These are phyloP conservation scores for Noccaea bulbosa DNA, from an alignment of 345 rosid genomes.

Conservation along the genomic window DNA sequence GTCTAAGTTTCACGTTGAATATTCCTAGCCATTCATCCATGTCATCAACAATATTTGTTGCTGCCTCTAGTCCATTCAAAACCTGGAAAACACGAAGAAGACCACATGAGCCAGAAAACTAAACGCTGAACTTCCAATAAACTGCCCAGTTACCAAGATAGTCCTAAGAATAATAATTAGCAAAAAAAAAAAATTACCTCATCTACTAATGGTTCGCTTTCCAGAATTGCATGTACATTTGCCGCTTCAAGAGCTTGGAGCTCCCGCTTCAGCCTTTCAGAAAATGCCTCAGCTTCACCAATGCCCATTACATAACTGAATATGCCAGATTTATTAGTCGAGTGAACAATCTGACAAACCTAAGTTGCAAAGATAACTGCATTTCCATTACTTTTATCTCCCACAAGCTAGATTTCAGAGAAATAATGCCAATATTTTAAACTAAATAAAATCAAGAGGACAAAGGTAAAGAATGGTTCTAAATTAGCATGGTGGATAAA, in stretches of 20 bases:
- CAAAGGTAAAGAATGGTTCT: conserved; percentile 13
- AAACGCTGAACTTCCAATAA: conserved; percentile 13
- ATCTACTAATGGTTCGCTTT: conserved; percentile 91
- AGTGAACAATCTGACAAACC: conserved; percentile 5
- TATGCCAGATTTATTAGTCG: conserved; percentile 23
- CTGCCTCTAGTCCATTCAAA: conserved; percentile 92
- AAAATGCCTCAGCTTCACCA: conserved; percentile 98
- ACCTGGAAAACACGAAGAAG: conserved; percentile 58
- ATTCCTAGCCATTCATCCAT: conserved; percentile 99
- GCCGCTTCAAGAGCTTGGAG: conserved; percentile 99
- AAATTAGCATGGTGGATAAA: conserved; percentile 13
- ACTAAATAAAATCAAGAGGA: neutral
- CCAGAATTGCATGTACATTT: conserved; percentile 97
- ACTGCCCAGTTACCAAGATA: conserved; percentile 4
- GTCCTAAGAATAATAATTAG: neutral
- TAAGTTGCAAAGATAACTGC: conserved; percentile 12
- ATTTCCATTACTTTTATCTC: neutral
- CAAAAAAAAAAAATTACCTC: conserved; percentile 58
- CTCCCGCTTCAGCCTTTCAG: conserved; percentile 97
- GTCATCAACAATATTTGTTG: conserved; percentile 90
- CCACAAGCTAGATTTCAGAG: conserved; percentile 3
- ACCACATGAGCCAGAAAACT: conserved; percentile 15
- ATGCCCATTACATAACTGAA: conserved; percentile 96
- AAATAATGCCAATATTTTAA: conserved; percentile 10
- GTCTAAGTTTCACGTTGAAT: conserved; percentile 96